Conservation (phyloP, 192 early-diverging fungal genomes). For the Mycoemilia scoparia region DNA sequence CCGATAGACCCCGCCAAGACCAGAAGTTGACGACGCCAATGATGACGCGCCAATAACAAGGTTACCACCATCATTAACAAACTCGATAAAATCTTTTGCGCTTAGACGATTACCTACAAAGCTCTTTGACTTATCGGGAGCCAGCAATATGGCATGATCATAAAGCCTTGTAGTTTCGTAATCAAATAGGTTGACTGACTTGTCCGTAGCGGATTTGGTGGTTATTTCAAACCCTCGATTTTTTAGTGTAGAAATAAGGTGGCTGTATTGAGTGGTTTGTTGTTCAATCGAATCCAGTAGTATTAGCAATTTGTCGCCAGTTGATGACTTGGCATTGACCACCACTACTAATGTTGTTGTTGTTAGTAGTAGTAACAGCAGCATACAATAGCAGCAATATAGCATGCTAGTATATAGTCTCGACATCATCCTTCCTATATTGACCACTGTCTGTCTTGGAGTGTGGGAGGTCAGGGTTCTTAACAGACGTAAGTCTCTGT, state of each 20-base stretch:
- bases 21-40: too few relatives aligned
- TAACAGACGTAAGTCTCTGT: too few relatives aligned
- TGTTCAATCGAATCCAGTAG: constrained; percentile 31
- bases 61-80: constrained; percentile 83
- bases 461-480: too few relatives aligned
- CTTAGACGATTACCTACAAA: constrained; percentile 29
- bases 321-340: constrained; percentile 37
- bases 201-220: constrained; percentile 33
- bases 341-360: too few relatives aligned
- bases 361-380: too few relatives aligned
- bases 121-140: constrained; percentile 54
- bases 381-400: too few relatives aligned
- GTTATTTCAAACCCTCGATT: constrained; percentile 29
- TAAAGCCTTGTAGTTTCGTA: constrained; percentile 42
- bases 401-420: too few relatives aligned
- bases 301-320: constrained; percentile 47
- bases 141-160: constrained; percentile 69
- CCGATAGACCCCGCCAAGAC: constrained; percentile 45
- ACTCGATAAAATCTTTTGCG: constrained; percentile 51
- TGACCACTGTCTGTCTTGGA: too few relatives aligned
- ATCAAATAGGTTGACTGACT: constrained; percentile 31
- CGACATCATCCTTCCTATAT: too few relatives aligned
- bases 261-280: constrained; percentile 25
- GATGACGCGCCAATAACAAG: constrained; percentile 54
- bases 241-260: constrained; percentile 38